Conservation (phyloP, 2,329 filamentous ascomycete genomes). For the Claviceps sp. region DNA sequence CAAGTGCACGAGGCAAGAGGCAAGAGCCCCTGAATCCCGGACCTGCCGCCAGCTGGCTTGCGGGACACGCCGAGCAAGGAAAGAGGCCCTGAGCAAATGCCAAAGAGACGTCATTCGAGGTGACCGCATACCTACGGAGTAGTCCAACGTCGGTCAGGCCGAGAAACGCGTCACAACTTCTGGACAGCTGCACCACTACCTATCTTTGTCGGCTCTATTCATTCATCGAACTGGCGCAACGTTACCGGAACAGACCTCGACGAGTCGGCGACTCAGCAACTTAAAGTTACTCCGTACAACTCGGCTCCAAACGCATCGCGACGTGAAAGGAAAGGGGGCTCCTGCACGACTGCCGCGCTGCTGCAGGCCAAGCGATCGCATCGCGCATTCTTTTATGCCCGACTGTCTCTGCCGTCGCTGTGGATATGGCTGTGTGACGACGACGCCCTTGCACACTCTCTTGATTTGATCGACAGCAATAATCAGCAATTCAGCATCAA, state of each 20-base stretch:
- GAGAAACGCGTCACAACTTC: neutral
- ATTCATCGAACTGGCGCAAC: neutral
- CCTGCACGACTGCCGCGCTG: neutral
- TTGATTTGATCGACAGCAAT: too few species aligned
- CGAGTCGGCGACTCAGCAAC: neutral
- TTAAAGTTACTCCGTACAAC: neutral
- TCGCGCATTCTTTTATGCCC: neutral
- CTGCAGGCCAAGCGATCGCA: constrained; percentile 1
- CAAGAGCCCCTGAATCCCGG: neutral
- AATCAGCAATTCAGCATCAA: neutral
- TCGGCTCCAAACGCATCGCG: neutral
- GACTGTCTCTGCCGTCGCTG: neutral
- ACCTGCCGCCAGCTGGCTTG: neutral
- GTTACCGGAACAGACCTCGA: neutral
- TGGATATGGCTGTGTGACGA: neutral
- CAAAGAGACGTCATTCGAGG: too few species aligned
- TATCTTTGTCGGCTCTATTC: neutral
- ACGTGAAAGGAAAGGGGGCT: neutral
- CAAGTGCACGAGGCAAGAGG: neutral
- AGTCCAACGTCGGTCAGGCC: too few species aligned
- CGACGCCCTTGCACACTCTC: neutral
- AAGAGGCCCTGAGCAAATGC: neutral
- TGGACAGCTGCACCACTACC: neutral
- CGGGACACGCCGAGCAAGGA: neutral
- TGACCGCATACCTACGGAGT: too few species aligned